These are phyloP conservation scores for Nemania sp. DNA, from an alignment of 2,329 filamentous ascomycete genomes.

Conservation along the genomic window DNA sequence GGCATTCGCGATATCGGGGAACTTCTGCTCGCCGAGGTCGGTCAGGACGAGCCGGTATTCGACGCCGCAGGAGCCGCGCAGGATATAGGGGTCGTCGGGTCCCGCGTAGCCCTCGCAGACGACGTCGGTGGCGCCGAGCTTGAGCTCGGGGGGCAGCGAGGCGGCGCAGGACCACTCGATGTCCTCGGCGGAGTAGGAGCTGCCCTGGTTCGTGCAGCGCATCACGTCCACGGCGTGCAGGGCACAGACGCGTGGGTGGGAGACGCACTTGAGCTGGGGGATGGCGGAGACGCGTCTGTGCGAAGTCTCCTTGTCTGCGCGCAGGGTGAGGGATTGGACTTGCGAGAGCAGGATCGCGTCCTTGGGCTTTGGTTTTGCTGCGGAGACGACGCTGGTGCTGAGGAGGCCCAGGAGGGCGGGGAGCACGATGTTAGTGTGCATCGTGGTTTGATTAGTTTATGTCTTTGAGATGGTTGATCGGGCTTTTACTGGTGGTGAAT, in stretches of 20 bases:
- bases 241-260: slow-evolving; percentile 71
- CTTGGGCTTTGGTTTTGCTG: slow-evolving; percentile 51
- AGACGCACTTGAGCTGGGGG: slow-evolving; percentile 83
- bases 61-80: slow-evolving; percentile 92
- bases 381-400: slow-evolving; percentile 1
- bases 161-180: slow-evolving; percentile 91
- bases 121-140: slow-evolving; percentile 87
- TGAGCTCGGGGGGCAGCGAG: slow-evolving; percentile 69
- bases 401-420: slow-evolving; percentile 43
- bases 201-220: slow-evolving; percentile 89
- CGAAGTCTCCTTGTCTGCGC: slow-evolving; percentile 72
- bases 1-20: slow-evolving; percentile 65
- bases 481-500: background rate
- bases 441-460: slow-evolving; percentile 14
- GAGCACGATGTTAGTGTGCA: slow-evolving; percentile 31
- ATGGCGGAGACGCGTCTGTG: slow-evolving; percentile 81
- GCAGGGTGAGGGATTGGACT: slow-evolving; percentile 83
- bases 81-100: slow-evolving; percentile 83
- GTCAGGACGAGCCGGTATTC: slow-evolving; percentile 88
- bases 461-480: background rate
- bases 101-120: slow-evolving; percentile 88
- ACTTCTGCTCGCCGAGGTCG: slow-evolving; percentile 77
- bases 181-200: slow-evolving; percentile 81
- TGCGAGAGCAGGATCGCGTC: slow-evolving; percentile 69
- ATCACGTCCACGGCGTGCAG: slow-evolving; percentile 83